A percentile compares a stretch with the other conserved stretches of the same genome.
These are phyloP conservation scores for Artomyces pyxidatus DNA, from an alignment of 768 basidiomycete species.

Conservation along the genomic window DNA sequence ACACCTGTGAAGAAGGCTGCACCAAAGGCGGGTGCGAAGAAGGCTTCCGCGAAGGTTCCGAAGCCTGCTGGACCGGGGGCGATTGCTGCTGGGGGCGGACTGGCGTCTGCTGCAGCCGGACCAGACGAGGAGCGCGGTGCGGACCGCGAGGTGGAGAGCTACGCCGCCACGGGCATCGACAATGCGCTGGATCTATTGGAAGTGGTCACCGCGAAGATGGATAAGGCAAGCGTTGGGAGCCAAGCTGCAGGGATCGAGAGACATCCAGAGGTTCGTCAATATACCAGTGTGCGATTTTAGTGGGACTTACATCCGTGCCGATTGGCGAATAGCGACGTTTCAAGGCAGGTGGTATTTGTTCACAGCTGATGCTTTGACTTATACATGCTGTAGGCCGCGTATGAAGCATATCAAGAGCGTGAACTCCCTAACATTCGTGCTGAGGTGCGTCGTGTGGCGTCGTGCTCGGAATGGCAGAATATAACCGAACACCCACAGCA, in stretches of 20 bases:
- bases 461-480: too few relatives aligned
- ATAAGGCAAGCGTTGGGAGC: slow-evolving; percentile 84
- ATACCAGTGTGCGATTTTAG: slow-evolving; percentile 3
- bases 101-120: slow-evolving; percentile 22
- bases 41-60: slow-evolving; percentile 35
- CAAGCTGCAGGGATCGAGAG: slow-evolving; percentile 82
- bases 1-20: slow-evolving; percentile 45
- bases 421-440: slow-evolving; percentile 71
- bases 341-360: slow-evolving; percentile 48
- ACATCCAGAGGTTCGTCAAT: slow-evolving; percentile 77
- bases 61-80: slow-evolving; percentile 78
- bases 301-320: neutral
- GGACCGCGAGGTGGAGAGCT: slow-evolving; percentile 51
- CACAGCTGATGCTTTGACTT: neutral
- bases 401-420: slow-evolving; percentile 81
- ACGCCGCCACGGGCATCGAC: slow-evolving; percentile 81
- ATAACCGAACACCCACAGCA: slow-evolving; percentile 48
- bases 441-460: slow-evolving; percentile 66
- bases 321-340: slow-evolving; percentile 61
- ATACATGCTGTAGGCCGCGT: slow-evolving; percentile 51
- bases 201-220: slow-evolving; percentile 85
- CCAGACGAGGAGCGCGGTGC: slow-evolving; percentile 24
- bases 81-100: slow-evolving; percentile 64
- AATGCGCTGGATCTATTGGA: slow-evolving; percentile 85
- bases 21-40: slow-evolving; percentile 59